Percentiles rank a stretch among this genome's conserved stretches.
Conservation (phyloP, 495 filamentous ascomycete genomes). For the Ascodesmis nigricans region DNA sequence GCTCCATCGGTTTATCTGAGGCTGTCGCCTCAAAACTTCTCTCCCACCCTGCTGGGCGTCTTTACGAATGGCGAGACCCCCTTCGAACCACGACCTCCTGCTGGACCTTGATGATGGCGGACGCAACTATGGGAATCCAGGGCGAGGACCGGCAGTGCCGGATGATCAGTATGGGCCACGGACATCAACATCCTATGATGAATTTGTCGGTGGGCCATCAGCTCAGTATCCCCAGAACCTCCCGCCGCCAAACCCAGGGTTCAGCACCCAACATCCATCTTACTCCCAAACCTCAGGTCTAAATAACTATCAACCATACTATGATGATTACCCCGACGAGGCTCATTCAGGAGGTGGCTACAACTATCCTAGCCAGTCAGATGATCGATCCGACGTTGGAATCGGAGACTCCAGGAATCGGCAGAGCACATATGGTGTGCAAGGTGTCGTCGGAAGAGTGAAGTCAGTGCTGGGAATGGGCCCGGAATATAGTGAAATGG, state of each 20-base stretch:
- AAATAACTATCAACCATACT: conserved; percentile 75
- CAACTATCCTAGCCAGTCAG: conserved; percentile 37
- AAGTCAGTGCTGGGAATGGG: conserved; percentile 86
- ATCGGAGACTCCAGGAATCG: conserved; percentile 44
- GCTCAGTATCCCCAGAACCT: conserved; percentile 7
- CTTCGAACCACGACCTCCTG: conserved; percentile 18
- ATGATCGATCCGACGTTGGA: conserved; percentile 24
- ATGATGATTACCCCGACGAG: conserved; percentile 58
- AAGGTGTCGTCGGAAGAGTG: conserved; percentile 67
- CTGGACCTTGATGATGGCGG: conserved; percentile 22
- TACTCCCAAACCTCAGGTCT: conserved; percentile 75
- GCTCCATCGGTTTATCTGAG: conserved; percentile 3
- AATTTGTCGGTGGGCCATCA: conserved; percentile 48
- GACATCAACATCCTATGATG: conserved; percentile 80
- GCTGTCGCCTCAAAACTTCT: conserved; percentile 9
- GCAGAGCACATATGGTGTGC: conserved; percentile 69
- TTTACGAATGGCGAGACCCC: conserved; percentile 20
- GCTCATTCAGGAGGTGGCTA: conserved; percentile 33
- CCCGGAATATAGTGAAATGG: conserved; percentile 91
- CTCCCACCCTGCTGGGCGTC: no score
- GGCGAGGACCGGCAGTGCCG: conserved; percentile 11
- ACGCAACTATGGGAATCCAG: conserved; percentile 21
- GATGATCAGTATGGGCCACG: conserved; percentile 28
- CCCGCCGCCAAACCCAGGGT: conserved; percentile 7
- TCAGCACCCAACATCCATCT: conserved; percentile 24